A percentile compares a stretch with the other conserved stretches of the same genome.
Conservation (phyloP, 2,329 filamentous ascomycete genomes). For the Cladosporium sphaerospermum region DNA sequence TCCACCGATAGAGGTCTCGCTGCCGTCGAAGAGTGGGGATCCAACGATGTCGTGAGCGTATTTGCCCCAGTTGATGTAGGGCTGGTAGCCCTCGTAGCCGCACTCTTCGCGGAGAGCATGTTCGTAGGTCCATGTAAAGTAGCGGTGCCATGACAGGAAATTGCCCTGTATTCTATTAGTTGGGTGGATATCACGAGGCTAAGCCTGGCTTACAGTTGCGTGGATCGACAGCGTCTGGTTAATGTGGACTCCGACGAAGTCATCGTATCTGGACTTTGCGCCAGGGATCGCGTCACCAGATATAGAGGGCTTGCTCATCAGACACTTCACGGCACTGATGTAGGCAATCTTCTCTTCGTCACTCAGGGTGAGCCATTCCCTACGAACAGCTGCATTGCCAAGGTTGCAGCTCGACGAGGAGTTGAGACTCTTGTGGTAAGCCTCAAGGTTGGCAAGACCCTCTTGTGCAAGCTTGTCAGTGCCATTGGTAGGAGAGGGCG, state of each 20-base stretch:
- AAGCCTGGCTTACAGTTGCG: constrained; percentile 15
- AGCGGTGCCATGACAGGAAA: constrained; percentile 40
- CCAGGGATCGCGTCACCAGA: constrained; percentile 17
- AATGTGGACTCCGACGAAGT: constrained; percentile 26
- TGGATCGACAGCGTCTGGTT: constrained; percentile 23
- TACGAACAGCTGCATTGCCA: constrained; percentile 34
- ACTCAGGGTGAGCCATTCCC: constrained; percentile 36
- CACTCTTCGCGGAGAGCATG: constrained; percentile 37
- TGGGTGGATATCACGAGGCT: neutral
- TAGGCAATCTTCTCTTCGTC: constrained; percentile 23
- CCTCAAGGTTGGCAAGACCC: constrained; percentile 20
- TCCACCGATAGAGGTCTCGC: constrained; percentile 36
- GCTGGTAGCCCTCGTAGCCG: constrained; percentile 37
- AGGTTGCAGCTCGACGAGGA: constrained; percentile 14
- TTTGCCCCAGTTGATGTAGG: constrained; percentile 50
- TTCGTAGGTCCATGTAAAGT: constrained; percentile 39
- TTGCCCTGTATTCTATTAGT: constrained; percentile 14
- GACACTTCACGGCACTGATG: constrained; percentile 27
- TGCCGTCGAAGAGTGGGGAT: constrained; percentile 53
- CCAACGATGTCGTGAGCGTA: constrained; percentile 38
- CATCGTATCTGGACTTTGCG: constrained; percentile 25
- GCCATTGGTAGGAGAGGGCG: constrained; percentile 21
- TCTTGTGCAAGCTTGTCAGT: constrained; percentile 21
- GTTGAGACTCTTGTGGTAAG: neutral
- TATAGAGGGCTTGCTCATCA: constrained; percentile 23